Base-by-base conservation (phyloP, 1,284 basidiomycete genomes). In the Cerioporus squamosus region DNA sequence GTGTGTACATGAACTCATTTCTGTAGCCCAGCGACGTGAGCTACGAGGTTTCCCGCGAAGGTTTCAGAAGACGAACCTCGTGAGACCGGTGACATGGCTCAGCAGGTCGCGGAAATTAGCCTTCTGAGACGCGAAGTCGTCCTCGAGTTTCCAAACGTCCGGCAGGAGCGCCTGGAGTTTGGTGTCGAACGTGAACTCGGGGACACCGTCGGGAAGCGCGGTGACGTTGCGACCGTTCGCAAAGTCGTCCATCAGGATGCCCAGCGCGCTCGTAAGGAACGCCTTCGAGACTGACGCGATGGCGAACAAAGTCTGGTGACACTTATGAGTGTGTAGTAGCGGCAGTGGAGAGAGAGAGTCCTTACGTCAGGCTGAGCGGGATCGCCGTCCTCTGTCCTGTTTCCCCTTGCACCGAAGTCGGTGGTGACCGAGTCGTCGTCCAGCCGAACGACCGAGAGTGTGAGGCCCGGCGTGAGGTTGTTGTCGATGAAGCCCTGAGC, bases 251-350 rank as follows among this genome's bases (percentile, higher is more conserved):
- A 69, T 66, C 24, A 69, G 63, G 12, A 80, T 64, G 1, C 77
- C 79, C 7, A 80, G 46, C 4, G 57, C 50, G 17, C 43, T 43
- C 2, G 60, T 44, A 5, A 75, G 69, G 65, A 81, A 79, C 0
- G 78, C 71, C 53, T 81, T 81, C 0, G 78, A 77, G 65, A 75
- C 78, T 17, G 78, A 80, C 1, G 70, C 79, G 43, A 81, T 74
- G 5, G 61, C 60, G 60, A 78, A 78, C 18, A 75, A 60, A 0
- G 77, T 76, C 78, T 80, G 29, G 39, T 12, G 12, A 24, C 7
- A 29, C 14, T 9, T 5, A 1, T 18, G 1, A 44, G n/a, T 8
- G 26, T 10, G 9, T 20, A 29, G 22, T 10, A 29, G 40, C 14
- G n/a, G n/a, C n/a, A 40, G 36, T 5, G 9, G 36, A 50, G 36